These are phyloP conservation scores for Pleurotus giganteus DNA, from an alignment of 768 basidiomycete genomes.

Conservation along the genomic window DNA sequence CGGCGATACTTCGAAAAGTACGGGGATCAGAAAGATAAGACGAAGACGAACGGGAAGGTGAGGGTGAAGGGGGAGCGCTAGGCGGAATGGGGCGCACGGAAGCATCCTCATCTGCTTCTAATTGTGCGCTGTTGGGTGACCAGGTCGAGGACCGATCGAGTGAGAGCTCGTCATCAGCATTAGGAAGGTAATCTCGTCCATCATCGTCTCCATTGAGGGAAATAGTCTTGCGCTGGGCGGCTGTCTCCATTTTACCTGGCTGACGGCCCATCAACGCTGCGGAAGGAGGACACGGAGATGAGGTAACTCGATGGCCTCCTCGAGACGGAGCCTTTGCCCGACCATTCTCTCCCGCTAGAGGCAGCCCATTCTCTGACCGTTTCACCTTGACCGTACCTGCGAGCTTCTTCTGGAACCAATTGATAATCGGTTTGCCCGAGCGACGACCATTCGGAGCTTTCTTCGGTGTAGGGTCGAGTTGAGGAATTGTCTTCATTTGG, in stretches of 20 bases:
- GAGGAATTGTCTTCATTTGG: slow-evolving; percentile 19
- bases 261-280: slow-evolving; percentile 23
- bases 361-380: slow-evolving; percentile 25
- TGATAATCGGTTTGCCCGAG: slow-evolving; percentile 82
- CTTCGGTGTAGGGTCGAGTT: slow-evolving; percentile 36
- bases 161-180: slow-evolving; percentile 44
- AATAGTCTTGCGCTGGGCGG: slow-evolving; percentile 51
- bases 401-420: slow-evolving; percentile 88
- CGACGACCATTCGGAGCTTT: slow-evolving; percentile 53
- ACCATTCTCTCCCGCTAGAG: slow-evolving; percentile 27
- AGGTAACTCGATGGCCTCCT: slow-evolving; percentile 37
- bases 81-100: slow-evolving; percentile 89
- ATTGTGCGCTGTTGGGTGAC: slow-evolving; percentile 64
- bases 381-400: slow-evolving; percentile 64
- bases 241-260: slow-evolving; percentile 31
- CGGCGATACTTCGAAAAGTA: slow-evolving; percentile 79
- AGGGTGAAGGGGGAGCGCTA: slow-evolving; percentile 82
- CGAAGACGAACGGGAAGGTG: slow-evolving; percentile 80
- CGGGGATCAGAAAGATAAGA: slow-evolving; percentile 80
- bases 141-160: slow-evolving; percentile 69
- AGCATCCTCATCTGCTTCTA: slow-evolving; percentile 93
- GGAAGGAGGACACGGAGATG: slow-evolving; percentile 40
- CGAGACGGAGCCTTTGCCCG: slow-evolving; percentile 31
- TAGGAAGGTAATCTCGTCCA: slow-evolving; percentile 31
- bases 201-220: slow-evolving; percentile 63